Conservation (phyloP, 768 basidiomycete genomes). For the Leucocoprinus birnbaumii region DNA sequence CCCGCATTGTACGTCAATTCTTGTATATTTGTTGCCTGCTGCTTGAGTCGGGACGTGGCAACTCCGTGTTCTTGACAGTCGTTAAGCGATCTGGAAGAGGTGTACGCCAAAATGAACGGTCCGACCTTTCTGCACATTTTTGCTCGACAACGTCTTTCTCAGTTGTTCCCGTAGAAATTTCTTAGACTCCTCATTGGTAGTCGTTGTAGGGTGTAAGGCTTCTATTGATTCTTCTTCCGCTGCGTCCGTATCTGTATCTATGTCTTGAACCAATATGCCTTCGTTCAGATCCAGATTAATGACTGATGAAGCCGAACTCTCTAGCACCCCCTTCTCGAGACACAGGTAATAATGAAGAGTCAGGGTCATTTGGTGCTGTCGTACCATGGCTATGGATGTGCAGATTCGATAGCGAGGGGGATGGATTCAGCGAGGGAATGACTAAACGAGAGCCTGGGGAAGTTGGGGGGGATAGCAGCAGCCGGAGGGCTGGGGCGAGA, state of each 20-base stretch:
- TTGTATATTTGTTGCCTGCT: constrained; percentile 28
- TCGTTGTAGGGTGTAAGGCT: constrained; percentile 31
- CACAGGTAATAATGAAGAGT: constrained; percentile 18
- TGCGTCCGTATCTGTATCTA: constrained; percentile 60
- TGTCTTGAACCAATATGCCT: constrained; percentile 70
- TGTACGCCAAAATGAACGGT: not conserved
- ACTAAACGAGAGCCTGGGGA: constrained; percentile 50
- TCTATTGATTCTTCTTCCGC: constrained; percentile 56
- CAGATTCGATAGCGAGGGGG: constrained; percentile 55
- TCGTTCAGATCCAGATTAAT: constrained; percentile 64
- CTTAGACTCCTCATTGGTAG: constrained; percentile 54
- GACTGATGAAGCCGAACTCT: constrained; percentile 72
- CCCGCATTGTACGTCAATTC: constrained; percentile 40
- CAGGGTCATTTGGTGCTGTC: constrained; percentile 27
- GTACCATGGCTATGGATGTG: constrained; percentile 51
- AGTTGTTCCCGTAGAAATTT: constrained; percentile 68
- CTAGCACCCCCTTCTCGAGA: constrained; percentile 35
- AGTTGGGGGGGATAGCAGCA: constrained; percentile 19
- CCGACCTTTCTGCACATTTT: constrained; percentile 48
- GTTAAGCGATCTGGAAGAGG: constrained; percentile 4
- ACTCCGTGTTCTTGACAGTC: constrained; percentile 24
- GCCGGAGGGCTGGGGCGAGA: constrained; percentile 39
- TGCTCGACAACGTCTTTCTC: constrained; percentile 58
- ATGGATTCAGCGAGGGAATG: constrained; percentile 49
- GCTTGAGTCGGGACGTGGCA: constrained; percentile 27